These are phyloP conservation scores for Elongisporangium prolatum DNA, from an alignment of 352 stramenopile species.

Conservation along the genomic window DNA sequence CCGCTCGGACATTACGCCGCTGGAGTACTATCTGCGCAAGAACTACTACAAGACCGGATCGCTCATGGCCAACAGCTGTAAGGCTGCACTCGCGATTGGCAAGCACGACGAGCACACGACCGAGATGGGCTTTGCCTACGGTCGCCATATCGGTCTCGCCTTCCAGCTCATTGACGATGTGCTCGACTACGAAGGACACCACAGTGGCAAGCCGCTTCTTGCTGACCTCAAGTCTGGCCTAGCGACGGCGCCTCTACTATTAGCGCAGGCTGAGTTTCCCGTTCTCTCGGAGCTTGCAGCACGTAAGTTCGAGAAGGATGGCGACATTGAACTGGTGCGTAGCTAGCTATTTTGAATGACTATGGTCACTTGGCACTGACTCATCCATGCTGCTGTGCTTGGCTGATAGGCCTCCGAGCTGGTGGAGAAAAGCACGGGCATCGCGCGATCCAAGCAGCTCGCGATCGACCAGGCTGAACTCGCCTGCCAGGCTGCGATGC, in stretches of 20 bases:
- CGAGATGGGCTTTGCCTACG: conserved; percentile 93
- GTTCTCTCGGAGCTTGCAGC: conserved; percentile 85
- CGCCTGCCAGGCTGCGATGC: conserved; percentile 90
- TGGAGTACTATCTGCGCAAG: conserved; percentile 97
- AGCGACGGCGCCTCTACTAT: conserved; percentile 95
- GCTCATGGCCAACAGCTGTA: conserved; percentile 98
- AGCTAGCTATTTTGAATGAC: not conserved
- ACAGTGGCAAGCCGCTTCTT: conserved; percentile 93
- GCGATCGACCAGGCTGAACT: conserved; percentile 96
- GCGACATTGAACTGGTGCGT: conserved; percentile 89
- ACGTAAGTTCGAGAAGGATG: conserved; percentile 90
- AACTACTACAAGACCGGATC: conserved; percentile 99
- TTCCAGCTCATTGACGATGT: conserved; percentile 99
- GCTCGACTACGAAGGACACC: conserved; percentile 96
- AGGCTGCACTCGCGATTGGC: conserved; percentile 89
- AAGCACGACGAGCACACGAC: conserved; percentile 83
- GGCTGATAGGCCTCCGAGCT: conserved; percentile 71
- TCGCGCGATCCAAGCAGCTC: conserved; percentile 91
- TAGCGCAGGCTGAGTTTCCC: conserved; percentile 93
- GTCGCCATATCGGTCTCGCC: conserved; percentile 95
- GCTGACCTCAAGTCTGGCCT: conserved; percentile 95
- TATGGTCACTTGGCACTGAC: not conserved
- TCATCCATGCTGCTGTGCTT: conserved; percentile 5
- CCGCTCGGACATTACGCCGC: conserved; percentile 63
- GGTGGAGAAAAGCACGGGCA: conserved; percentile 89